phyloP scores from a whole-genome alignment of 2,329 filamentous ascomycete species.

The Aspergillus chevalieri region DNA sequence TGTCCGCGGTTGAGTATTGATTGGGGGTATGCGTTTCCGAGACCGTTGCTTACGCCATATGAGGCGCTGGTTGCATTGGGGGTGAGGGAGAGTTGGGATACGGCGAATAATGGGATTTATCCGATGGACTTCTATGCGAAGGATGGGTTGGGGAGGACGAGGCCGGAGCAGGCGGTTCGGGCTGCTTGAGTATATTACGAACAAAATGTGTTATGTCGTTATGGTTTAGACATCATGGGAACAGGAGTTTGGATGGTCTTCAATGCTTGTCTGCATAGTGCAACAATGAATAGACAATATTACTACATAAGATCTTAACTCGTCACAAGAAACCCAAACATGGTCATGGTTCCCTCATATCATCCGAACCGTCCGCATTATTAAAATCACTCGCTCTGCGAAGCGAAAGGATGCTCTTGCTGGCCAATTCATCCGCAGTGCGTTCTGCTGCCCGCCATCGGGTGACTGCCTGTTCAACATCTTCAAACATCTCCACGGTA shows the following conservation, averaged over 20 bases:
- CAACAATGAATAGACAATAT: slow-evolving; percentile 3
- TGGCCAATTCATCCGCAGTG: slow-evolving; percentile 32
- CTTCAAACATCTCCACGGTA: slow-evolving; percentile 80
- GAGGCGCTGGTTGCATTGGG: slow-evolving; percentile 89
- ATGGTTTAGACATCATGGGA: neutral
- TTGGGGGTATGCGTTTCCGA: slow-evolving; percentile 93
- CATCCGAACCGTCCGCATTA: slow-evolving; percentile 31
- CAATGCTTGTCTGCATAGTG: no score
- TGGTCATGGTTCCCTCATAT: slow-evolving; percentile 24
- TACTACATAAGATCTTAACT: slow-evolving; percentile 14
- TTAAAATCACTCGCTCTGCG: slow-evolving; percentile 34
- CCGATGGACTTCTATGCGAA: slow-evolving; percentile 98
- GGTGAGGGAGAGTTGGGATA: slow-evolving; percentile 67
- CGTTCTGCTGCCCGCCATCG: slow-evolving; percentile 69
- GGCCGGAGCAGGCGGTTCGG: slow-evolving; percentile 27
- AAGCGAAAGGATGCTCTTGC: slow-evolving; percentile 32
- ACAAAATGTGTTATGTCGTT: neutral
- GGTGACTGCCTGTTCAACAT: slow-evolving; percentile 72
- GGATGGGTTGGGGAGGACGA: slow-evolving; percentile 81
- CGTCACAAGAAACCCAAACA: slow-evolving; percentile 15
- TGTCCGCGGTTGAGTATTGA: slow-evolving; percentile 96
- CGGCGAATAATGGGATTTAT: slow-evolving; percentile 60
- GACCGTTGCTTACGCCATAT: slow-evolving; percentile 85
- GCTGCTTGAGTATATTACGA: slow-evolving; percentile 9
- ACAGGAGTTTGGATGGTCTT: neutral